Percentiles rank a stretch among this genome's conserved stretches.
phyloP scores from a whole-genome alignment of 345 rosid species.

The Diplotaxis tenuifolia region DNA sequence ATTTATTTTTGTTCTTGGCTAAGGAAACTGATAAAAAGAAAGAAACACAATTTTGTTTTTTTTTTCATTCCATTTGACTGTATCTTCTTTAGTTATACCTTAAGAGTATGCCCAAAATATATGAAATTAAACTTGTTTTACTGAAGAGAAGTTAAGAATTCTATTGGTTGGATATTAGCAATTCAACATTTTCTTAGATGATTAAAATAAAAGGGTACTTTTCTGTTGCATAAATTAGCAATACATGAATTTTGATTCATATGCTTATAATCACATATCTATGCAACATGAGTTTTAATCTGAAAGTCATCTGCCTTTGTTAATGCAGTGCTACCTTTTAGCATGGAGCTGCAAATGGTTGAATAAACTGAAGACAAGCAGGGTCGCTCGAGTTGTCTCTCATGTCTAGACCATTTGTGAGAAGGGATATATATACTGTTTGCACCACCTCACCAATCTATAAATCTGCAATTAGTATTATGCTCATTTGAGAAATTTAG shows the following conservation, averaged over 20 bases:
- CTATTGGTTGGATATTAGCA: background rate
- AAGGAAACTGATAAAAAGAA: background rate
- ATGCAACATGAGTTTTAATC: conserved; percentile 6
- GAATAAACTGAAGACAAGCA: conserved; percentile 64
- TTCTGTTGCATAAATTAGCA: conserved; percentile 6
- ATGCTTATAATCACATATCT: background rate
- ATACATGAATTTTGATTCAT: background rate
- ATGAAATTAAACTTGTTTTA: too few species aligned
- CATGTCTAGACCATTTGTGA: conserved; percentile 44
- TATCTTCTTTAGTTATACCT: background rate
- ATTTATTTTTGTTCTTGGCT: background rate
- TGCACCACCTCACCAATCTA: conserved; percentile 50
- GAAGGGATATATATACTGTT: conserved; percentile 36
- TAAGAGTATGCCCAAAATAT: background rate
- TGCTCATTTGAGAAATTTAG: background rate
- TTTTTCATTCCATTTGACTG: background rate
- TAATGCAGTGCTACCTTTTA: conserved; percentile 52
- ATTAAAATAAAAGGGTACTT: background rate
- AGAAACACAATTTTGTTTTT: background rate
- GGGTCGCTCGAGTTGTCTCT: conserved; percentile 57
- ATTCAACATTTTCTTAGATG: background rate
- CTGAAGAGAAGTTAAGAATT: background rate
- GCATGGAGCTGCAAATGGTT: conserved; percentile 45
- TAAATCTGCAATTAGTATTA: conserved; percentile 38
- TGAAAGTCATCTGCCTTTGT: conserved; percentile 33